These are phyloP conservation scores for Brettanomyces bruxellensis DNA, from an alignment of 805 yeast species.

Conservation along the genomic window DNA sequence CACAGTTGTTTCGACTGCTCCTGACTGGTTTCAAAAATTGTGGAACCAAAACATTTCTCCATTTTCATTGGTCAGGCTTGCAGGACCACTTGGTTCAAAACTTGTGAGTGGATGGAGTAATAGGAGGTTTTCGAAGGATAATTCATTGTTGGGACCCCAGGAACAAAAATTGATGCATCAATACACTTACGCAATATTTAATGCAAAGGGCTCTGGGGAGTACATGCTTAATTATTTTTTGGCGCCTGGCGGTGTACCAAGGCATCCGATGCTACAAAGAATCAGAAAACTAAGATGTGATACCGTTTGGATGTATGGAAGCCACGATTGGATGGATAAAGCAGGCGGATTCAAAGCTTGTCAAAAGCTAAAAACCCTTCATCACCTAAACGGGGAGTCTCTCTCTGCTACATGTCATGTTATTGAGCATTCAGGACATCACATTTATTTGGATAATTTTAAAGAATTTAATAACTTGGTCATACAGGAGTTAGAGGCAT, in stretches of 20 bases:
- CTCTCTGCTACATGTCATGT: slow-evolving; percentile 11
- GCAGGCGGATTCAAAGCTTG: slow-evolving; percentile 37
- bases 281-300: slow-evolving; percentile 48
- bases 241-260: slow-evolving; percentile 87
- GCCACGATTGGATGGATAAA: slow-evolving; percentile 55
- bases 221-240: slow-evolving; percentile 76
- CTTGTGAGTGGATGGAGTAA: slow-evolving; percentile 86
- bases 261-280: slow-evolving; percentile 57
- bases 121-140: slow-evolving; percentile 57
- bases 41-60: slow-evolving; percentile 84
- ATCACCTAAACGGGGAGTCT: slow-evolving; percentile 7
- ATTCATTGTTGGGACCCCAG: slow-evolving; percentile 24
- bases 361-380: slow-evolving; percentile 24
- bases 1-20: slow-evolving; percentile 30
- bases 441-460: slow-evolving; percentile 64
- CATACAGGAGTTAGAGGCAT: slow-evolving; percentile 39
- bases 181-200: slow-evolving; percentile 79
- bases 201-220: slow-evolving; percentile 86
- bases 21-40: slow-evolving; percentile 66
- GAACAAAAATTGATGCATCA: slow-evolving; percentile 55
- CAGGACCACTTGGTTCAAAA: slow-evolving; percentile 79
- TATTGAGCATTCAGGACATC: slow-evolving; percentile 63
- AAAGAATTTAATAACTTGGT: slow-evolving; percentile 43
- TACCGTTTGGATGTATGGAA: slow-evolving; percentile 81
- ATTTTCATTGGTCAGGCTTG: slow-evolving; percentile 62